Base-by-base conservation (phyloP, 2,329 filamentous ascomycete genomes). In the Penicillium sp. region DNA sequence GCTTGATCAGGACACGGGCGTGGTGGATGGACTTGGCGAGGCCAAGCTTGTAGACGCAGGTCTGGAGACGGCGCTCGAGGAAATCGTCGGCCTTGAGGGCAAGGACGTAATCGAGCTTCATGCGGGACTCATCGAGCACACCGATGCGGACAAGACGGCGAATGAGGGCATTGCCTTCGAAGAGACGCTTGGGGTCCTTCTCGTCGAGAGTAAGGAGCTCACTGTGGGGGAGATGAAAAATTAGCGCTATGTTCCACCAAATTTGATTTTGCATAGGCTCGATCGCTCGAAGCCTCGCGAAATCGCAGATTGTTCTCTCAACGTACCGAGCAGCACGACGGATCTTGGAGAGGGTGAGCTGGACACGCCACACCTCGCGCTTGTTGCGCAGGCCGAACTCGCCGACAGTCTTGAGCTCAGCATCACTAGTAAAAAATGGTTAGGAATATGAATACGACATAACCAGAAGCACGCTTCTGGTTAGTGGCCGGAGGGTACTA, bases 21-120 rank as follows among this genome's bases (percentile, higher is more conserved):
- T 99, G 94, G 86, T 99, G 94, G 83, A 99, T 97, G 65, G 93
- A 96, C 91, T 99, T 99, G 84, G 94, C 94, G 66, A 99, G 91
- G 77, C 94, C 94, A 75, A 99, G 93, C 90, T 99, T 97, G 90
- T 96, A 97, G 81, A 99, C 94, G 77, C 93, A 96, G 75, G 94
- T 99, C 89, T 99, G 93, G 72, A 97, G 93, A 82, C 94, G 93
- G 77, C 94, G 93, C 90, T 99, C 94, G 83, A 99, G 87, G 89
- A 99, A 99, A 83, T 99, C 94, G 84, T 99, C 94, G 76, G 96
- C 90, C 87, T 96, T 96, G 64, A 99, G 89, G 83, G 94, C 94
- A 79, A 99, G 85, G 79, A 99, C 94, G 89, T 99, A 97, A 97
- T 99, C 94, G 87, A 99, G 94, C 90, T 97, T 99, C 94, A 99